Evolutionary conservation across 2,329 filamentous ascomycete genomes (phyloP), one percentile per base, ranked within the genome.

Genomic region (Aspergillus pseudoterreus): DNA sequence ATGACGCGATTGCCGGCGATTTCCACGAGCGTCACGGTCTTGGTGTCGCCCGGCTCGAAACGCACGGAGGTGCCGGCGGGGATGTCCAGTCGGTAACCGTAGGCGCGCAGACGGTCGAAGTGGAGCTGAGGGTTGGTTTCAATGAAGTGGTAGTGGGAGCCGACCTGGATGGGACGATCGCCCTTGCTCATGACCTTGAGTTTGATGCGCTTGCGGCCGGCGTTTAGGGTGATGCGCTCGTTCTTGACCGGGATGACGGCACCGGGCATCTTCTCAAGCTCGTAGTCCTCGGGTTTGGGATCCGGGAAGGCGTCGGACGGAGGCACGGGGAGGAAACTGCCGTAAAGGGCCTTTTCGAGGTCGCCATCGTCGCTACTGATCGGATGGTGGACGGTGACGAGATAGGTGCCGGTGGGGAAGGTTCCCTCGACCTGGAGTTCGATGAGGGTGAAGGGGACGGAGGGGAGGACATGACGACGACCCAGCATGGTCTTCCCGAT

Each of bases 361-460:
- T 96, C 85, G 4, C 92, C 92, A 67, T 96, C 88, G 58, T 96
- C 87, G 54, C 84, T 86, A 58, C 85, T 84, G 71, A 97, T 87
- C 22, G 92, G 92, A 67, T 95, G 84, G 73, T 96, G 90, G 15
- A 97, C 90, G 0, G 92, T 97, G 33, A 97, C 92, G 38, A 97
- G 84, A 67, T 96, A 96, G 2, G 92, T 96, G 49, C 92, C 92
- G 6, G 83, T 87, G 24, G 84, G 86, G 67, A 97, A 97, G 2
- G 92, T 97, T 53, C 92, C 92, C 73, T 97, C 92, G 58, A 97
- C 88, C 78, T 95, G 90, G 61, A 97, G 82, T 74, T 95, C 88
- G 52, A 83, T 80, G 41, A 97, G 82, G 3, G 89, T 91, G 39
- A 82, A 79, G 53, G 86, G 82, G 21, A 96, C 92, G 10, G 87